Conservation (phyloP, 2,329 filamentous ascomycete species). For the Cladosporium oxysporum region DNA sequence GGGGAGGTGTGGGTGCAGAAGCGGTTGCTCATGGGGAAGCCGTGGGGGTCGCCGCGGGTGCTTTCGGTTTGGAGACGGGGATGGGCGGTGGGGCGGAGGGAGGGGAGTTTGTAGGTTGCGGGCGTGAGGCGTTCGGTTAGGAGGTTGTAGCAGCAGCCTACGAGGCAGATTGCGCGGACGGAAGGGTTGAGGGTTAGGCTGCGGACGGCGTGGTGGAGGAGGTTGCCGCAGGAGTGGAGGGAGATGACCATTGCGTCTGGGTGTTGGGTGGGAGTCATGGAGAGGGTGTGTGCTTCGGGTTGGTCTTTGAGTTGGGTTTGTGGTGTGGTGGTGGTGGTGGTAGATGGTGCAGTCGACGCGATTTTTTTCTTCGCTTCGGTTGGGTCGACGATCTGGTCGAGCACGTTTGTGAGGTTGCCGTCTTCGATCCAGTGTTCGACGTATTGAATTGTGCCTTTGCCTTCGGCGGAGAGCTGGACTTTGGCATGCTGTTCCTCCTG, state of each 20-base stretch:
- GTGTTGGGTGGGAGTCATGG: background rate
- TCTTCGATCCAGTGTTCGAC: slow-evolving; percentile 73
- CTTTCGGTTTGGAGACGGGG: slow-evolving; percentile 55
- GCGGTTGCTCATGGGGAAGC: slow-evolving; percentile 85
- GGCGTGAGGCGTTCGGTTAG: slow-evolving; percentile 87
- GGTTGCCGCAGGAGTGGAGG: slow-evolving; percentile 94
- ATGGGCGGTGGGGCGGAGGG: slow-evolving; percentile 70
- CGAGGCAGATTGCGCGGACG: slow-evolving; percentile 88
- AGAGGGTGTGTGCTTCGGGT: slow-evolving; percentile 27
- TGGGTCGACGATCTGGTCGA: slow-evolving; percentile 50
- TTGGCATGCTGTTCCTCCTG: slow-evolving; percentile 18
- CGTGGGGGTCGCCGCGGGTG: slow-evolving; percentile 78
- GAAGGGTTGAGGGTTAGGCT: slow-evolving; percentile 81
- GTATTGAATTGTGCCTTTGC: slow-evolving; percentile 73
- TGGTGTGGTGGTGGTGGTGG: slow-evolving; percentile 10
- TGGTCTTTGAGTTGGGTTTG: slow-evolving; percentile 22
- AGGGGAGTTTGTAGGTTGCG: slow-evolving; percentile 80
- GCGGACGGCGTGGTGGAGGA: slow-evolving; percentile 91
- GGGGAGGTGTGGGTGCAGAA: slow-evolving; percentile 56
- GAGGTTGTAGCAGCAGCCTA: slow-evolving; percentile 98
- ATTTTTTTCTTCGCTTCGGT: slow-evolving; percentile 20
- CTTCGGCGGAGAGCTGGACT: slow-evolving; percentile 58
- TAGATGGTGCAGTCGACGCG: slow-evolving; percentile 5
- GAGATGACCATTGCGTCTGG: slow-evolving; percentile 78
- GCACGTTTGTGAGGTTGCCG: slow-evolving; percentile 68